Base-by-base conservation (phyloP, 257 asterid genomes). In the Fraxinus cuspidata region DNA sequence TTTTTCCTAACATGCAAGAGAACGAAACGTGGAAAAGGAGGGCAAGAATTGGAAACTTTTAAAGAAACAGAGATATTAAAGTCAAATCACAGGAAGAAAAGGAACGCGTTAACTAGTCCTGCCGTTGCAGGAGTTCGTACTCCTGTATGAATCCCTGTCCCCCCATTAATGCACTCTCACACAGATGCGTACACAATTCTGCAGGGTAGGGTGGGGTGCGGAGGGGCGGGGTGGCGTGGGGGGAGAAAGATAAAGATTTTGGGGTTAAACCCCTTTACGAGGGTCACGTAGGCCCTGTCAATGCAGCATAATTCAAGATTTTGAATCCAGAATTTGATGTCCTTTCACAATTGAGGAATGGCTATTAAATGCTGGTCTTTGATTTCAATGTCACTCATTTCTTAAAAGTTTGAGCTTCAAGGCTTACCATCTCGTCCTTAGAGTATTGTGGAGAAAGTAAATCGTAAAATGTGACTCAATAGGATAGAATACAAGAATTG, bases 271-370 rank as follows among this genome's bases (percentile, higher is more conserved):
- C 34, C n/a, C n/a, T n/a, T n/a, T n/a, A n/a, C n/a, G n/a, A n/a
- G n/a, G n/a, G n/a, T n/a, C 34, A 31, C 34, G 5, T 31, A 31
- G 34, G 34, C 34, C 34, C 34, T 31, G 34, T 5, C 4, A 31
- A 31, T 31, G 34, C 34, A 31, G 34, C 34, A 31, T 31, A 31
- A 31, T 31, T 5, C 34, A 31, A 31, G 47, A 40, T 69, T 37
- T 81, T 83, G 53, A 86, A 81, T 83, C 87, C 83, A 78, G 19
- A n/a, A 53, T 84, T 63, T 31, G 34, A 72, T 84, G 86, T 83
- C 84, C 79, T 87, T 83, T 83, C 88, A 81, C 90, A 79, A 81
- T 84, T 84, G 72, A 81, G 83, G 85, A 70, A 75, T 74, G 49
- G 76, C 64, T 83, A 83, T 81, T 87, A 21, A 87, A 82, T 87